These are phyloP conservation scores for Fusarium decemcellulare DNA, from an alignment of 2,329 filamentous ascomycete species.

Conservation along the genomic window DNA sequence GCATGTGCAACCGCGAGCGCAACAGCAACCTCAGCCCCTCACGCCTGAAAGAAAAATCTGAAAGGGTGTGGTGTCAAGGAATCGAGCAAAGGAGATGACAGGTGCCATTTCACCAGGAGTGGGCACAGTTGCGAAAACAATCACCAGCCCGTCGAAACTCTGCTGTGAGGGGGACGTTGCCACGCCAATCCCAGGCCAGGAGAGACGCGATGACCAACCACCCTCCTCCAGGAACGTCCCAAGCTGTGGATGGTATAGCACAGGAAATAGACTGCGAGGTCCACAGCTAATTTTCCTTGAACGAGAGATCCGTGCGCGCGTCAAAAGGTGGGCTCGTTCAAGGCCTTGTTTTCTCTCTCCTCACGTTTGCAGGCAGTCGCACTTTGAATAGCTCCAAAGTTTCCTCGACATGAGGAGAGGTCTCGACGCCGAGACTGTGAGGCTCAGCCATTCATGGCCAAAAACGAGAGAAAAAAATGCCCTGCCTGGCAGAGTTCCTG, in stretches of 20 bases:
- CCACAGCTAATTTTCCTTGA: conserved; percentile 19
- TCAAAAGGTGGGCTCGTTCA: conserved; percentile 5
- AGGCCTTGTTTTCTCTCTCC: conserved; percentile 16
- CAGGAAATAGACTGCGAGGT: conserved; percentile 18
- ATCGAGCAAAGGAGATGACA: conserved; percentile 30
- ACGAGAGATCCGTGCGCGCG: conserved; percentile 35
- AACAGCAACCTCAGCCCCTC: conserved; percentile 10
- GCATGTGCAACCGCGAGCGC: conserved; percentile 22
- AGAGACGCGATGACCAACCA: conserved; percentile 26
- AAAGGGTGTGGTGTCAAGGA: conserved; percentile 42
- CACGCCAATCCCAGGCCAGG: conserved; percentile 34
- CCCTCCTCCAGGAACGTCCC: conserved; percentile 37
- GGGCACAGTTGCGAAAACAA: conserved; percentile 21
- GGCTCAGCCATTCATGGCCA: background rate
- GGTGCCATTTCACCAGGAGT: conserved; percentile 27
- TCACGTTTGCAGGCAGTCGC: conserved; percentile 16
- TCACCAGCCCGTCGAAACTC: conserved; percentile 35
- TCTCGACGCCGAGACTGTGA: conserved; percentile 2
- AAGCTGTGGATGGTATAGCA: conserved; percentile 25
- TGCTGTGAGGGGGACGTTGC: conserved; percentile 24
- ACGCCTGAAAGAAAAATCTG: conserved; percentile 4
- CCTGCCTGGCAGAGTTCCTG: conserved; percentile 11
- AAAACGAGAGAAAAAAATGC: conserved; percentile 15
- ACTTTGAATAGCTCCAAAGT: conserved; percentile 24
- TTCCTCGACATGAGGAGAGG: conserved; percentile 6